These are phyloP conservation scores for Cruciata laevipes DNA, from an alignment of 257 asterid species.

Conservation along the genomic window DNA sequence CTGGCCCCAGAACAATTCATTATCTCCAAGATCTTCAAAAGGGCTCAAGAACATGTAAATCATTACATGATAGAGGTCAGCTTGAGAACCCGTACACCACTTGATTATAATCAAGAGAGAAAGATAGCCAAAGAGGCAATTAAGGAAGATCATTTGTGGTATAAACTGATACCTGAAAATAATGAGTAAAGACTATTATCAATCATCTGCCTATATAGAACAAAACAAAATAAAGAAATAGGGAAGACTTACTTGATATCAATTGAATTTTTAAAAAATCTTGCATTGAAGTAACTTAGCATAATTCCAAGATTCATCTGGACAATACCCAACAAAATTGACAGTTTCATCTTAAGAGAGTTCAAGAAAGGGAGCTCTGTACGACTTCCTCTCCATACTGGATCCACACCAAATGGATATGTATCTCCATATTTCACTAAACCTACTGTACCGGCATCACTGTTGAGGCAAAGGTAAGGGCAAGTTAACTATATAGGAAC, in stretches of 20 bases:
- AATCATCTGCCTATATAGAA: slow-evolving; percentile 10
- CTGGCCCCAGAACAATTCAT: slow-evolving; percentile 85
- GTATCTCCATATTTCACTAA: slow-evolving; percentile 58
- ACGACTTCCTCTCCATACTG: slow-evolving; percentile 96
- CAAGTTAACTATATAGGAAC: slow-evolving; percentile 3
- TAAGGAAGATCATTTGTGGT: slow-evolving; percentile 84
- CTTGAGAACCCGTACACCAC: slow-evolving; percentile 94
- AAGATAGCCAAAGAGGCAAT: slow-evolving; percentile 90
- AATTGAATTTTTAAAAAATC: slow-evolving; percentile 50
- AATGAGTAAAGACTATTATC: slow-evolving; percentile 20
- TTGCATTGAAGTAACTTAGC: slow-evolving; percentile 79
- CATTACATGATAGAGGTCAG: slow-evolving; percentile 95
- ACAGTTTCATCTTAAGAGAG: slow-evolving; percentile 92
- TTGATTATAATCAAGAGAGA: slow-evolving; percentile 71
- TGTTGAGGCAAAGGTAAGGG: slow-evolving; percentile 26
- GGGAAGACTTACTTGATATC: slow-evolving; percentile 57
- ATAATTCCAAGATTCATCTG: slow-evolving; percentile 92
- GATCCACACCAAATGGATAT: slow-evolving; percentile 96
- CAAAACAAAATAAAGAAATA: slow-evolving; percentile 4
- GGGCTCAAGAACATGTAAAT: slow-evolving; percentile 97
- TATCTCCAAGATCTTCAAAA: slow-evolving; percentile 77
- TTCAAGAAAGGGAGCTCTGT: slow-evolving; percentile 91
- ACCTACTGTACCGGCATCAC: slow-evolving; percentile 65
- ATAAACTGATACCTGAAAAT: slow-evolving; percentile 79
- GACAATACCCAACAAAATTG: slow-evolving; percentile 76